A percentile compares a stretch with the other conserved stretches of the same genome.
Evolutionary conservation across 306 rosid genomes (phyloP).

Genomic region (Styphnolobium japonicum): DNA sequence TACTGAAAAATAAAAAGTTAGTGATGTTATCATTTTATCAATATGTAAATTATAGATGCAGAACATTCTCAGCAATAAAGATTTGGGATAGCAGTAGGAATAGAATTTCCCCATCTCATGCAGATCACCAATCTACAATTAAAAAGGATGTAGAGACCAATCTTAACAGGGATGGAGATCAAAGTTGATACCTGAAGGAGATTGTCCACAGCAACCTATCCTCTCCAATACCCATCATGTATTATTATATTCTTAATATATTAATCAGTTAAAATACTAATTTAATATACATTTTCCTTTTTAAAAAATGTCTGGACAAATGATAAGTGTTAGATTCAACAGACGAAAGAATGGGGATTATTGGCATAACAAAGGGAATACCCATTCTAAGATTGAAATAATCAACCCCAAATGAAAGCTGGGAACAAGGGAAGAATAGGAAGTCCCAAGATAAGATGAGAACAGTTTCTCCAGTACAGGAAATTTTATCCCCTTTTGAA

Average conservation of each 20-base stretch:
- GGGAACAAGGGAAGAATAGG: neutral
- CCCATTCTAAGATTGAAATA: neutral
- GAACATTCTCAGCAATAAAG: neutral
- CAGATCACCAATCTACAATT: neutral
- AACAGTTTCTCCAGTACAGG: slow-evolving; percentile 1
- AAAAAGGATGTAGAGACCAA: neutral
- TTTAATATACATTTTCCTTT: neutral
- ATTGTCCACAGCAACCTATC: neutral
- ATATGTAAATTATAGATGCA: neutral
- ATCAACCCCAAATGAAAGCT: neutral
- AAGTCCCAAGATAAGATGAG: neutral
- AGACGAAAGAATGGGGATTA: neutral
- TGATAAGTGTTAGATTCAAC: neutral
- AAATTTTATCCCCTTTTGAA: neutral
- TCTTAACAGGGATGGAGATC: neutral
- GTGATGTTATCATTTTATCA: neutral
- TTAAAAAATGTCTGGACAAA: neutral
- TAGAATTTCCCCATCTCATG: neutral
- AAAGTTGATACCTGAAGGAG: neutral
- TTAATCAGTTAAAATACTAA: neutral
- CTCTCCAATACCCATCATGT: neutral
- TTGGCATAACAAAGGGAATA: neutral
- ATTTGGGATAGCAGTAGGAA: neutral
- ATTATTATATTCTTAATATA: neutral
- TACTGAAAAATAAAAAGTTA: slow-evolving; percentile 47